Percentiles rank a stretch among this genome's conserved stretches.
These are phyloP conservation scores for Trypethelium eluteriae DNA, from an alignment of 495 filamentous ascomycete species.

Conservation along the genomic window DNA sequence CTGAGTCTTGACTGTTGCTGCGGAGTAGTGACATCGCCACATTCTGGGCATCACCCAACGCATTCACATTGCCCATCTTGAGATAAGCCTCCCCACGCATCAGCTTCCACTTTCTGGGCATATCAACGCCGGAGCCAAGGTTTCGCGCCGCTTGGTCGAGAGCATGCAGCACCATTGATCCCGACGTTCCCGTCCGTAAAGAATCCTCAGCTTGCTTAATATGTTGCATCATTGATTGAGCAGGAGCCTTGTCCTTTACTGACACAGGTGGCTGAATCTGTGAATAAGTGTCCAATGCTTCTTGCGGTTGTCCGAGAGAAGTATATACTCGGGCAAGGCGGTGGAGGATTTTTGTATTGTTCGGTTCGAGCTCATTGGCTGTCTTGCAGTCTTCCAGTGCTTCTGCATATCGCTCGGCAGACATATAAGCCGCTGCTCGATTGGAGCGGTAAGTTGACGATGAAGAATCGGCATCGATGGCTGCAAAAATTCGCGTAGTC, in stretches of 20 bases:
- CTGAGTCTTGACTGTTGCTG: slow-evolving; percentile 81
- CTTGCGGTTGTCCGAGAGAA: slow-evolving; percentile 71
- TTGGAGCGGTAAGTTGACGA: slow-evolving; percentile 90
- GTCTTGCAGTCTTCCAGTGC: slow-evolving; percentile 78
- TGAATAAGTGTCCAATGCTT: slow-evolving; percentile 71
- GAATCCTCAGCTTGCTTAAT: slow-evolving; percentile 72
- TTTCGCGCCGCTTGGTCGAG: slow-evolving; percentile 79
- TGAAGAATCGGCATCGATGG: slow-evolving; percentile 68
- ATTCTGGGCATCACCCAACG: slow-evolving; percentile 83
- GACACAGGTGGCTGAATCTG: slow-evolving; percentile 68
- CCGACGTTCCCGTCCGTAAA: slow-evolving; percentile 59
- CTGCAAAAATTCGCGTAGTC: slow-evolving; percentile 39
- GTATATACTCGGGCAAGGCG: slow-evolving; percentile 85
- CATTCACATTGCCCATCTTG: slow-evolving; percentile 84
- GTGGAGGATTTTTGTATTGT: slow-evolving; percentile 77
- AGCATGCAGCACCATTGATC: slow-evolving; percentile 86
- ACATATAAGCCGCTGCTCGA: slow-evolving; percentile 88
- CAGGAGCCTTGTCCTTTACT: slow-evolving; percentile 69
- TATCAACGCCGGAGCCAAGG: slow-evolving; percentile 61
- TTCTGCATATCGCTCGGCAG: slow-evolving; percentile 62
- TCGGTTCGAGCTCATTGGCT: slow-evolving; percentile 71
- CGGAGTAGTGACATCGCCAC: slow-evolving; percentile 80
- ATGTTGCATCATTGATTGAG: slow-evolving; percentile 76
- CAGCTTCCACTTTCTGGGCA: slow-evolving; percentile 86
- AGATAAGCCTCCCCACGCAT: slow-evolving; percentile 91